Percentiles rank a stretch among this genome's conserved stretches.
phyloP scores from a whole-genome alignment of 1,139 yeast species.

The Yamadazyma spencermartinsiae region DNA sequence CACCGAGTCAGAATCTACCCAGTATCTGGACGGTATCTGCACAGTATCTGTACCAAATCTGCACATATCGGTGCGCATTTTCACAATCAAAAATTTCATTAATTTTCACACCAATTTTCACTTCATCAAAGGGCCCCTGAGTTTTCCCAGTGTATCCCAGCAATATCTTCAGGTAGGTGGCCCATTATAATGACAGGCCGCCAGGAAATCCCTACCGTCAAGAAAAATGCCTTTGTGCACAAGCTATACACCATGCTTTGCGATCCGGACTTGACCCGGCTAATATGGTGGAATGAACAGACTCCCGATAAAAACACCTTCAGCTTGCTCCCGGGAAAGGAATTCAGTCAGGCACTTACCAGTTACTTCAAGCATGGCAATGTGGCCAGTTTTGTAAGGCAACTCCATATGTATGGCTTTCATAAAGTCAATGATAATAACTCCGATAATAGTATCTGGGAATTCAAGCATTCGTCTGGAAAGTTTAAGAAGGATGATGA shows the following conservation, averaged over 20 bases:
- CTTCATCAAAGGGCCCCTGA: too few relatives aligned
- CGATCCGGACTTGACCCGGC: conserved; percentile 46
- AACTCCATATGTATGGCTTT: conserved; percentile 51
- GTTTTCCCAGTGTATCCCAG: too few relatives aligned
- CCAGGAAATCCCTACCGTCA: conserved; percentile 24
- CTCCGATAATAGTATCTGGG: conserved; percentile 60
- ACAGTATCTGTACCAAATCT: too few relatives aligned
- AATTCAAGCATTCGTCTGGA: conserved; percentile 83
- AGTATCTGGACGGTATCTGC: too few relatives aligned
- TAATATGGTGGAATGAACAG: conserved; percentile 78
- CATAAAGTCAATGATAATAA: conserved; percentile 51
- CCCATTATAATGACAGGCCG: not conserved
- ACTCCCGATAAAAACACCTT: conserved; percentile 58
- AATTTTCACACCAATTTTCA: too few relatives aligned
- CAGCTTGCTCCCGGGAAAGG: conserved; percentile 59
- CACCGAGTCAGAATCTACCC: too few relatives aligned
- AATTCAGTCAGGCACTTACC: conserved; percentile 44
- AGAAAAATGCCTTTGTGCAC: conserved; percentile 65
- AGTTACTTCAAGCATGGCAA: conserved; percentile 49
- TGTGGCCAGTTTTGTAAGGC: conserved; percentile 49
- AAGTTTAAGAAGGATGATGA: conserved; percentile 76
- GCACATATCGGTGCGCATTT: too few relatives aligned
- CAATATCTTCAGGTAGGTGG: too few relatives aligned
- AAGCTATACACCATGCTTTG: conserved; percentile 60
- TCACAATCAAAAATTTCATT: too few relatives aligned